Conservation (phyloP, 352 stramenopile species). For the Blastocystis sp. region DNA sequence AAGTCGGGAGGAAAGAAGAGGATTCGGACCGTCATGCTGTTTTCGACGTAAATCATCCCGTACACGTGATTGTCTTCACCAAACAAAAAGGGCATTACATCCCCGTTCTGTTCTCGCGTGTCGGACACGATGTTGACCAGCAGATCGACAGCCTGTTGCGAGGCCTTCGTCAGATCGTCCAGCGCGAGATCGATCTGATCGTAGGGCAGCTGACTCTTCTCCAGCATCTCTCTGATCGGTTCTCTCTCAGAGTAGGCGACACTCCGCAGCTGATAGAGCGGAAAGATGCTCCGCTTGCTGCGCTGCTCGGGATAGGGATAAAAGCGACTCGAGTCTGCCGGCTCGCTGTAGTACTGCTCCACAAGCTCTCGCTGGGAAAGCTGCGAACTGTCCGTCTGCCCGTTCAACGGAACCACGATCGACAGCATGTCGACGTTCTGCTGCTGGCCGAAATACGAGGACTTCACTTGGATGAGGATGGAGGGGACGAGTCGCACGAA, state of each 20-base stretch:
- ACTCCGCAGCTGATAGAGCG: not conserved
- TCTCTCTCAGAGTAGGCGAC: not conserved
- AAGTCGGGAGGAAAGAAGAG: conserved; percentile 48
- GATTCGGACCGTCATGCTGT: not conserved
- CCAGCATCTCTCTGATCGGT: not conserved
- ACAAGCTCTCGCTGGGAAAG: not conserved
- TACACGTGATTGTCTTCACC: conserved; percentile 39
- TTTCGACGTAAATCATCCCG: not conserved
- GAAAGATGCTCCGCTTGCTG: not conserved
- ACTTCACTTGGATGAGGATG: not conserved
- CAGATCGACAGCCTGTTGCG: not conserved
- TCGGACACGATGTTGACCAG: not conserved
- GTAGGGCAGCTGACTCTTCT: not conserved
- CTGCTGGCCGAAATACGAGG: not conserved
- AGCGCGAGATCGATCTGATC: not conserved
- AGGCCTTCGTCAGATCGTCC: not conserved
- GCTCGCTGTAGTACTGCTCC: not conserved
- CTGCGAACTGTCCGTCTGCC: not conserved
- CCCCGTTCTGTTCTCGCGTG: not conserved
- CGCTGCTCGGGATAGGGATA: conserved; percentile 29
- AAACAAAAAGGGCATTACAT: not conserved
- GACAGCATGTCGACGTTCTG: not conserved
- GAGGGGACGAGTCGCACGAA: not conserved
- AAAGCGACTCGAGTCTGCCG: not conserved
- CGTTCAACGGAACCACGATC: not conserved